A percentile compares a stretch with the other conserved stretches of the same genome.
Conservation (phyloP, 306 rosid genomes). For the Malus sylvestris region DNA sequence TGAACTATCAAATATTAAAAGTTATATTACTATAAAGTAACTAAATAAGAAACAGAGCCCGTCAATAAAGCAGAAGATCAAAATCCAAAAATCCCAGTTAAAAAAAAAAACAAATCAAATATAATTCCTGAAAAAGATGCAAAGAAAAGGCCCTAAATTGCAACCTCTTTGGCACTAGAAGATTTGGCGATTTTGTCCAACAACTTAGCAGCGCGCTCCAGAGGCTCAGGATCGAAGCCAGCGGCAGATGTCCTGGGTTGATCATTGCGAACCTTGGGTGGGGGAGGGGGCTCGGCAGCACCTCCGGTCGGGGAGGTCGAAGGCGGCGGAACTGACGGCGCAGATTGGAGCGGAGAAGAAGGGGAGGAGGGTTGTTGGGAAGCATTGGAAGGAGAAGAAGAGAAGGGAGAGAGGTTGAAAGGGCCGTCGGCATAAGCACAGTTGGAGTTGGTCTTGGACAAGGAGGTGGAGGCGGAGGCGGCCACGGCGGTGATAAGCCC, state of each 20-base stretch:
- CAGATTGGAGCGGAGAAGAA: slow-evolving; percentile 9
- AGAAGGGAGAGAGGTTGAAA: slow-evolving; percentile 35
- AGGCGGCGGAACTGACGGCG: slow-evolving; percentile 3
- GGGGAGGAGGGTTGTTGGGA: slow-evolving; percentile 11
- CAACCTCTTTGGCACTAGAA: slow-evolving; percentile 65
- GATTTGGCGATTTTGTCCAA: slow-evolving; percentile 43
- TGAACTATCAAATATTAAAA: not conserved
- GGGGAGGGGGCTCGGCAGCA: slow-evolving; percentile 14
- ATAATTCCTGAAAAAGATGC: not conserved
- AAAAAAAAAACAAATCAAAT: not conserved
- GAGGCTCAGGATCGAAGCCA: slow-evolving; percentile 83
- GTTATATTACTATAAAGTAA: not conserved
- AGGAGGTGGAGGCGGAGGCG: slow-evolving; percentile 31
- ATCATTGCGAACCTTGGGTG: slow-evolving; percentile 59
- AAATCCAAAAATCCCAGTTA: not conserved
- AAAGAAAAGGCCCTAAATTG: not conserved
- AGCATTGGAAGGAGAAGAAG: slow-evolving; percentile 14
- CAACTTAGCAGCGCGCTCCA: slow-evolving; percentile 69
- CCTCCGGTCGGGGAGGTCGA: not conserved
- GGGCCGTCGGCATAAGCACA: slow-evolving; percentile 46
- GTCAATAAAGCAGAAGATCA: not conserved
- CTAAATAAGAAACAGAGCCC: not conserved
- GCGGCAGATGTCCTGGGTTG: slow-evolving; percentile 74
- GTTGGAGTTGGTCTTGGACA: slow-evolving; percentile 15
- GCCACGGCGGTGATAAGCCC: slow-evolving; percentile 55